Evolutionary conservation across 345 rosid genomes (phyloP), one percentile per base, ranked within the genome.

Genomic region (Gossypium raimondii): DNA sequence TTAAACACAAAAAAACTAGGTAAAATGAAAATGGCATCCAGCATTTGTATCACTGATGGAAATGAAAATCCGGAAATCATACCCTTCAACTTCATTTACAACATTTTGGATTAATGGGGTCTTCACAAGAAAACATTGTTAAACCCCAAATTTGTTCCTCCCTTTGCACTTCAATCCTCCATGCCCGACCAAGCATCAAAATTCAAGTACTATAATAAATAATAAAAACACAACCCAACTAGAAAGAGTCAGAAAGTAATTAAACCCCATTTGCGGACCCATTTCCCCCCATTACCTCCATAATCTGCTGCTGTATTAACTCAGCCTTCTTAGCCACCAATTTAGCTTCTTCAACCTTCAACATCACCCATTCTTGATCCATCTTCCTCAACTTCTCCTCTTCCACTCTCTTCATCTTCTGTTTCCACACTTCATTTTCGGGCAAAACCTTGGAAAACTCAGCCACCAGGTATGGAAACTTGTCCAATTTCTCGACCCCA

Each of bases 251-350:
- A 20, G 52, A 44, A 12, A 27, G 48, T 64, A 41, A 45, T 8
- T 45, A 45, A 64, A 64, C 16, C 69, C 69, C 69, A 64, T 64
- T 41, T 10, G 45, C 45, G 11, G 73, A n/a, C 3, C 17, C 73
- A 34, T 4, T 29, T 29, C 34, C 73, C 9, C 45, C 70, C 61
- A 74, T 74, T 45, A 73, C 3, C 69, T 25, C 24, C 76, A 47
- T 29, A 16, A 50, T 62, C 47, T 48, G 76, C 27, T 11, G 34
- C 38, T 61, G 70, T 7, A 62, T 53, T 8, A 74, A 27, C 34
- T 73, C 69, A 45, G 76, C 76, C 44, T 61, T 73, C 69, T 60
- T 73, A 61, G 76, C 60, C 29, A 47, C 76, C 60, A 62, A 11
- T 63, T 60, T 51, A 45, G 76, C 76, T 52, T 73, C 70, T 50